Conservation (phyloP, 305 asterid genomes). For the Andrographis paniculata region DNA sequence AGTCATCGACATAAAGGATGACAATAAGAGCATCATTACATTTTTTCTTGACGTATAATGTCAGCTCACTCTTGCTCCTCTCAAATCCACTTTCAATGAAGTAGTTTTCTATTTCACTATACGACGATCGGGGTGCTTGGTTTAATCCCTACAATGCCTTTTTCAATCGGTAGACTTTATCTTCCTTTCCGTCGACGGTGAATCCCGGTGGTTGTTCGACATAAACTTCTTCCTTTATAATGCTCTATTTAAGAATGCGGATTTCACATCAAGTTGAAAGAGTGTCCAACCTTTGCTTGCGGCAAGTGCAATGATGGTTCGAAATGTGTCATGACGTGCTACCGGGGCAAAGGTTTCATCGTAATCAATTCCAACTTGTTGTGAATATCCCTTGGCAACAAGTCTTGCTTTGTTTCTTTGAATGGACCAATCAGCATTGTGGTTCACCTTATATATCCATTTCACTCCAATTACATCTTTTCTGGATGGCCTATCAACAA, state of each 20-base stretch:
- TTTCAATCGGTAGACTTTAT: neutral
- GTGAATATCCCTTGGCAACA: too few species aligned
- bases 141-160: slow-evolving; percentile 1
- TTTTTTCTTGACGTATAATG: neutral
- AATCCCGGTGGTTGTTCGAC: slow-evolving; percentile 12
- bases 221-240: too few species aligned
- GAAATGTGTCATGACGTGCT: too few species aligned
- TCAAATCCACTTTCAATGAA: neutral
- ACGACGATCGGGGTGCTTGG: neutral
- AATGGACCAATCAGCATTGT: neutral
- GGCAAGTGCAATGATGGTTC: too few species aligned
- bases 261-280: neutral
- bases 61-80: neutral
- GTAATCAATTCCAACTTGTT: too few species aligned
- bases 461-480: neutral
- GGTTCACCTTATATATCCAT: neutral
- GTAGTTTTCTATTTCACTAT: neutral
- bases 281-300: too few species aligned
- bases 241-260: neutral
- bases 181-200: slow-evolving; percentile 3
- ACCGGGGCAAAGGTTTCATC: too few species aligned
- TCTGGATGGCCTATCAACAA: neutral
- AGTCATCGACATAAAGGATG: neutral
- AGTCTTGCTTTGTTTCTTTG: too few species aligned
- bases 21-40: neutral